Evolutionary conservation across 352 stramenopile species (phyloP), one percentile per base, ranked within the genome.

Genomic region (Phytopythium chamaehyphon): DNA sequence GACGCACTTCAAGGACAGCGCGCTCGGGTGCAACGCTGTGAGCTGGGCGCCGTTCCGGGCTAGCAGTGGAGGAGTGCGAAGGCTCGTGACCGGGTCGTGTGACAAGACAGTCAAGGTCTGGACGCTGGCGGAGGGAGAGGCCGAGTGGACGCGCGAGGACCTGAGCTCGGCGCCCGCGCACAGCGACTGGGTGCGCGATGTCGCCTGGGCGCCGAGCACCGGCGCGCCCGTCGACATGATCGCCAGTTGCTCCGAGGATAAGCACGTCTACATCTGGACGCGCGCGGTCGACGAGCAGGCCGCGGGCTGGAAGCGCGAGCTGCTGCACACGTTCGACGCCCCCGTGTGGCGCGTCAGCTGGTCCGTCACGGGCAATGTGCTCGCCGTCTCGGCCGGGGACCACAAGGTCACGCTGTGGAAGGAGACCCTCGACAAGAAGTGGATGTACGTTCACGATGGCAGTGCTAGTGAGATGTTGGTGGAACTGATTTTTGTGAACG

Each of bases 401-500:
- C 90, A 98, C 71, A 90, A 96, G 76, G 96, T 99, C 6, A 97
- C 90, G 40, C 68, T 99, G 3, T 99, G 96, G 96, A 99, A 99
- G 73, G 89, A 98, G 68, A 96, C 76, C 42, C 79, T 98, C 24
- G 92, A 98, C 79, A 97, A 97, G 58, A 94, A 90, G 56, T 99
- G 96, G 96, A 92, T 93, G 80, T 88, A 86, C 63, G 75, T 35
- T 14, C 16, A 37, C 33, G 26, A 21, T n/a, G 16, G 40, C 48
- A 11, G 33, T 51, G 28, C 37, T 12, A 46, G 42, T 23, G 18
- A 28, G 21, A 16, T 23, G 47, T 23, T 23, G 22, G 15, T 33
- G 28, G n/a, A 64, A 42, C 37, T 42, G 19, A 70, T 23, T 49
- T 21, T 55, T 62, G 4, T 48, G 43, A 19, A 19, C 48, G 31